Base-by-base conservation (phyloP, 441 rosid genomes). In the Bruguiera hainesii region DNA sequence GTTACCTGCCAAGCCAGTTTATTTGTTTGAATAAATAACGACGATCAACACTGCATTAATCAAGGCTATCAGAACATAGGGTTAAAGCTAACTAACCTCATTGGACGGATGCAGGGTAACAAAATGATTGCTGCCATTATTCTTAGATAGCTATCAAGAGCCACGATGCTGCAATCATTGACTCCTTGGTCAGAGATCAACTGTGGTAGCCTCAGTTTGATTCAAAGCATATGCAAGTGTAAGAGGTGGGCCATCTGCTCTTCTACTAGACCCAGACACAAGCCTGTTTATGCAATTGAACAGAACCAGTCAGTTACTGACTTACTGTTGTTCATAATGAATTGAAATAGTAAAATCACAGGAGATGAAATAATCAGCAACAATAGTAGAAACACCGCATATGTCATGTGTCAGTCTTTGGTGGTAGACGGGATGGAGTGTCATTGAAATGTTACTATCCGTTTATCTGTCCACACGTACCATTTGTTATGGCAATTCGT, bases 161-260 rank as follows among this genome's bases (percentile, higher is more conserved):
- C 70, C 55, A 69, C 64, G 37, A 70, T 63, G 72, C 59, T 53
- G 63, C 70, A 73, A 77, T 73, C 70, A 77, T 67, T 60, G 78
- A 77, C 60, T 66, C 73, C 64, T 63, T 29, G 19, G 63, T 71
- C 35, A 70, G 50, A 35, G 56, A 6, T 25, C 60, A 56, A 56
- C 49, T 55, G 37, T 57, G n/a, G n/a, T 42, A 18, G 18, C 29
- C 58, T 53, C 2, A 53, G 11, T 58, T 51, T 61, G 61, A 61
- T 53, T 50, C 62, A 20, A 55, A 31, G 53, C 20, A 26, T 20
- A 49, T 5, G 33, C 31, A 48, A 9, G 10, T 0, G 4, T 21
- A 28, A 21, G 21, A 37, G 13, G 55, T 50, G 76, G 76, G 61
- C 79, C 64, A 51, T 58, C 56, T 50, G 52, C 5, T 30, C 3